These are phyloP conservation scores for Nitzschia inconspicua DNA, from an alignment of 108 stramenopile genomes.

Conservation along the genomic window DNA sequence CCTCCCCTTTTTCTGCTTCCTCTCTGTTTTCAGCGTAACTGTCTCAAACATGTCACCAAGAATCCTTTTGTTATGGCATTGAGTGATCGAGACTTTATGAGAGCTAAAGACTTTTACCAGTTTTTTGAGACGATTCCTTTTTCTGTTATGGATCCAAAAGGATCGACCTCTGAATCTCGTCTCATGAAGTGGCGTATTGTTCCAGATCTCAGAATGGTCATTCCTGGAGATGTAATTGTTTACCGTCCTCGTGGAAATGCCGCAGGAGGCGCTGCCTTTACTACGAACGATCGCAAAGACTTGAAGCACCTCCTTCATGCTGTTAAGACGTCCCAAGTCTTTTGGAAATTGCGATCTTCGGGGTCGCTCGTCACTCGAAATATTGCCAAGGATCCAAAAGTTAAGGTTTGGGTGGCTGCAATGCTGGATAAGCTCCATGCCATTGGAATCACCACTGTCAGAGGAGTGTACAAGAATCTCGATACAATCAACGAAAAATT, in stretches of 20 bases:
- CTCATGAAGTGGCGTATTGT: constrained; percentile 23
- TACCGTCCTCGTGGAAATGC: constrained; percentile 27
- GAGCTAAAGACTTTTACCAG: constrained; percentile 31
- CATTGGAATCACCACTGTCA: constrained; percentile 4
- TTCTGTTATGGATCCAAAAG: constrained; percentile 10
- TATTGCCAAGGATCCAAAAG: constrained; percentile 8
- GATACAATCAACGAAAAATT: constrained; percentile 1
- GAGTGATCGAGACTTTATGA: constrained; percentile 36
- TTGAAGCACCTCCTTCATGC: constrained; percentile 15
- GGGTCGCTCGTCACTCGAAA: constrained; percentile 12
- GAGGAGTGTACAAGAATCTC: constrained; percentile 6
- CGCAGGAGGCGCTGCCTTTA: constrained; percentile 32
- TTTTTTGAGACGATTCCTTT: constrained; percentile 16
- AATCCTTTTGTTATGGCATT: constrained; percentile 16
- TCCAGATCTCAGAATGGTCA: constrained; percentile 10
- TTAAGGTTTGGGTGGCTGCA: constrained; percentile 15
- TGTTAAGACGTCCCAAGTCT: constrained; percentile 19
- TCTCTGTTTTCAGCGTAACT: too few species aligned
- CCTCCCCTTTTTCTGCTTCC: too few species aligned
- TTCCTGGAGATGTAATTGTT: constrained; percentile 26
- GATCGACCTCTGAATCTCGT: not conserved
- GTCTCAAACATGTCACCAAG: constrained; percentile 21
- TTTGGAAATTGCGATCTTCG: not conserved
- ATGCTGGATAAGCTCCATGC: constrained; percentile 3
- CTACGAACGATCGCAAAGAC: constrained; percentile 15